Conservation (phyloP, 2,329 filamentous ascomycete species). For the Sporothrix dimorphospora region DNA sequence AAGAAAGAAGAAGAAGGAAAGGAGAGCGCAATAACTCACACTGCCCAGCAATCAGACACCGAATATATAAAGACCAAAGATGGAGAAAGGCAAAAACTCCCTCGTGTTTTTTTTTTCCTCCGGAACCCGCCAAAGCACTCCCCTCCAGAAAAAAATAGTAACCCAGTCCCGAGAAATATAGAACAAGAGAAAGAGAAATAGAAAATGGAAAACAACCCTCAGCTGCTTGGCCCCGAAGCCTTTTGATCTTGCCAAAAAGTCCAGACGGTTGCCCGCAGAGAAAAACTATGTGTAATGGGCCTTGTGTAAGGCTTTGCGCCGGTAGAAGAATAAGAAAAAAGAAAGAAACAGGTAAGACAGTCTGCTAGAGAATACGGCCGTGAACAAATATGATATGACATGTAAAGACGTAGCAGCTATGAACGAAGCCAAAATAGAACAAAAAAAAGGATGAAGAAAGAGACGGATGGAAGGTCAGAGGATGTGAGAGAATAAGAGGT, state of each 20-base stretch:
- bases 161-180: neutral
- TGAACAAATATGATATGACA: conserved; percentile 23
- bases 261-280: conserved; percentile 7
- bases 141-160: neutral
- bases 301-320: neutral
- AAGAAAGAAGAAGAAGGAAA: neutral
- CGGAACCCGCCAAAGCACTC: neutral
- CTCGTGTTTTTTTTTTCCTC: neutral
- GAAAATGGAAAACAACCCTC: neutral
- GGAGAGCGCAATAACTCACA: no score
- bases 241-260: neutral
- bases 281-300: neutral
- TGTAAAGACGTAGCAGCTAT: conserved; percentile 18
- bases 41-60: neutral
- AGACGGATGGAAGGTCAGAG: neutral
- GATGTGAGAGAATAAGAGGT: conserved; percentile 9
- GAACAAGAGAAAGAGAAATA: neutral
- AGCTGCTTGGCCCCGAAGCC: neutral
- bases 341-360: neutral
- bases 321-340: neutral
- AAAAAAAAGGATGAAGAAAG: neutral
- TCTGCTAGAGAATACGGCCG: conserved; percentile 23
- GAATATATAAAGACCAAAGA: neutral
- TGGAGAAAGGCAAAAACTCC: conserved; percentile 1
- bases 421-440: neutral